Evolutionary conservation across 169 alveolate genomes (phyloP), one percentile per base, ranked within the genome.

Genomic region (Plasmodium vivax): DNA sequence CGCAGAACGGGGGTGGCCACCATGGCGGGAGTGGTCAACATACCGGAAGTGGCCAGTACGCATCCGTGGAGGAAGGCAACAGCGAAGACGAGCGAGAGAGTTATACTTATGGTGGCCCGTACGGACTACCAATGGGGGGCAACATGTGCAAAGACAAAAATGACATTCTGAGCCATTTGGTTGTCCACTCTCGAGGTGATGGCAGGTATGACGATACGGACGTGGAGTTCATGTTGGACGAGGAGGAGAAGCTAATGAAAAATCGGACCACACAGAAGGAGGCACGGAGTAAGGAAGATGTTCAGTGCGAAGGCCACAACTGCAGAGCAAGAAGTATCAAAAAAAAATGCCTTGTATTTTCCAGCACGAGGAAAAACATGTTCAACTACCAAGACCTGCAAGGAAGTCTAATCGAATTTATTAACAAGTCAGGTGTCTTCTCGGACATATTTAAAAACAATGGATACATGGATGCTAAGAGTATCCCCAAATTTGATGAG

Each of bases 351-450:
- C 47, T 90, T n/a, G 54, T 80, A 36, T 81, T 79, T 80, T 90
- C 88, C 6, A 90, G 71, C 12, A 47, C 74, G 19, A 56, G 51
- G 74, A 80, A 62, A 10, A 79, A 90, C 34, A 58, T 23, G 32
- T 90, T 80, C 73, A 90, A 54, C 54, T 90, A 80, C 19, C 88
- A 80, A 58, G 88, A 90, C 45, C 71, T 90, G 45, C 47, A 90
- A 19, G 84, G 34, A 41, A 56, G 84, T 62, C 90, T 90, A 7
- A 58, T 58, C 32, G 94, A 90, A 80, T 90, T 90, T 90, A 90
- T 90, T 38, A 90, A 90, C 43, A 90, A 90, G 68, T 90, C 94
- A 43, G 94, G 94, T 23, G 74, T 90, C 3, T 90, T 90, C 36
- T 80, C 90, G 10, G 85, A 90, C 72, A 43, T 90, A 23, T 68